Percentiles rank a stretch among this genome's conserved stretches.
These are phyloP conservation scores for Orychophragmus violaceus DNA, from an alignment of 345 rosid genomes.

Conservation along the genomic window DNA sequence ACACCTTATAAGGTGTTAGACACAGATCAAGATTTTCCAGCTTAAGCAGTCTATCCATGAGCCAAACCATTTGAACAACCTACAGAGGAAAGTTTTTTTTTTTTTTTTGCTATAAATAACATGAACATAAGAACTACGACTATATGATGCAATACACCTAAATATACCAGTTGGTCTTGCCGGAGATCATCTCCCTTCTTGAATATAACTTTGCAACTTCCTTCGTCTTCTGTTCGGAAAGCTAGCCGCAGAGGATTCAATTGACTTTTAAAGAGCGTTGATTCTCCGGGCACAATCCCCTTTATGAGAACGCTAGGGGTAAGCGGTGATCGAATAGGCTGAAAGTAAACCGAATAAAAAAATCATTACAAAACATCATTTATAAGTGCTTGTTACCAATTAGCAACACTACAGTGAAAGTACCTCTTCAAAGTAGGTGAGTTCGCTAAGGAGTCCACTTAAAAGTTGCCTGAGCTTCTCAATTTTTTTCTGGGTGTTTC, in stretches of 20 bases:
- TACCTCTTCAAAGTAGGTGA: constrained; percentile 97
- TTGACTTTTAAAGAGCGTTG: constrained; percentile 91
- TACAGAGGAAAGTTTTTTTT: too few species aligned
- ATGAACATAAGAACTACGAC: background rate
- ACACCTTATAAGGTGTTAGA: constrained; percentile 88
- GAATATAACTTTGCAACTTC: constrained; percentile 74
- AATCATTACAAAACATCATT: constrained; percentile 3
- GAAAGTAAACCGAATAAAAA: constrained; percentile 33
- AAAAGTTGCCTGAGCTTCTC: constrained; percentile 98
- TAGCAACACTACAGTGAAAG: constrained; percentile 17
- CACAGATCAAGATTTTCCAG: constrained; percentile 91
- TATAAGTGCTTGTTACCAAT: constrained; percentile 8
- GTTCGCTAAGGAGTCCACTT: constrained; percentile 91
- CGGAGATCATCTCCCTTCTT: constrained; percentile 99
- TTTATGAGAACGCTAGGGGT: constrained; percentile 72
- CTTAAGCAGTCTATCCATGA: constrained; percentile 96
- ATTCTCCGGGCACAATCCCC: constrained; percentile 90
- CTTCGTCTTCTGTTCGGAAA: constrained; percentile 73
- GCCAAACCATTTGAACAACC: constrained; percentile 99
- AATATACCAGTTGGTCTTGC: constrained; percentile 88
- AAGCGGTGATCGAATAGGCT: constrained; percentile 92
- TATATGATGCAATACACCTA: background rate
- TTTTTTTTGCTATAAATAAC: too few species aligned
- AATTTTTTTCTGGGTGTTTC: constrained; percentile 95
- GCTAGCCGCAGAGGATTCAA: constrained; percentile 85